Evolutionary conservation across 192 early-diverging fungal genomes (phyloP), one percentile per base, ranked within the genome.

Genomic region (Mortierella claussenii): DNA sequence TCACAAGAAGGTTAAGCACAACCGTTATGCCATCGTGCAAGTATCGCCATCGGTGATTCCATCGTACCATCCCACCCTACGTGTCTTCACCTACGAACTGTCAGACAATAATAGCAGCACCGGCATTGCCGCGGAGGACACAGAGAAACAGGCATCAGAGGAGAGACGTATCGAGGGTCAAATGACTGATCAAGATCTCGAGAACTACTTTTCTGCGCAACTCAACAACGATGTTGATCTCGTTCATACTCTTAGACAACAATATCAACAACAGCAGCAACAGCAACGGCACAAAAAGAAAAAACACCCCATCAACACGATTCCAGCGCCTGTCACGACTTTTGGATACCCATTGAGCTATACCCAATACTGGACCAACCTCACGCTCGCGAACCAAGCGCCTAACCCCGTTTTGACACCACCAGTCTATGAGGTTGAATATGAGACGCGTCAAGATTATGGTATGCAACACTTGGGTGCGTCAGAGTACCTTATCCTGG

Each of bases 11-110:
- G 33, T 23, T 4, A 60, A 49, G 13, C 36, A 12, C 12, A 47
- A 44, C 18, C 28, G 67, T 10, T 81, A 68, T 42, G 69, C 60
- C 0, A 54, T 79, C 0, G 61, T 83, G 1, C 80, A 81, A 31
- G 81, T 89, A 1, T 81, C 86, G 44, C 87, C 88, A 15, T 85
- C 84, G 40, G 78, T 89, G 17, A 81, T 89, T 9, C 88, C 88
- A 26, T 83, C 73, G 28, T 86, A 83, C 52, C 56, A 81, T 13
- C 88, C 88, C 0, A 78, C 84, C 1, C 63, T 87, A 44, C 79
- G 87, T 28, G 76, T 88, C 0, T 81, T 85, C 42, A 52, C 81
- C 51, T 89, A 89, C 42, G 61, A 81, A 8, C 63, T 55, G 0
- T 61, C 30, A 4, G 26, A 57, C 11, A 28, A 43, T 42, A 55